phyloP scores from a whole-genome alignment of 139 green algal species.

The Limnomonas spitsbergensis region DNA sequence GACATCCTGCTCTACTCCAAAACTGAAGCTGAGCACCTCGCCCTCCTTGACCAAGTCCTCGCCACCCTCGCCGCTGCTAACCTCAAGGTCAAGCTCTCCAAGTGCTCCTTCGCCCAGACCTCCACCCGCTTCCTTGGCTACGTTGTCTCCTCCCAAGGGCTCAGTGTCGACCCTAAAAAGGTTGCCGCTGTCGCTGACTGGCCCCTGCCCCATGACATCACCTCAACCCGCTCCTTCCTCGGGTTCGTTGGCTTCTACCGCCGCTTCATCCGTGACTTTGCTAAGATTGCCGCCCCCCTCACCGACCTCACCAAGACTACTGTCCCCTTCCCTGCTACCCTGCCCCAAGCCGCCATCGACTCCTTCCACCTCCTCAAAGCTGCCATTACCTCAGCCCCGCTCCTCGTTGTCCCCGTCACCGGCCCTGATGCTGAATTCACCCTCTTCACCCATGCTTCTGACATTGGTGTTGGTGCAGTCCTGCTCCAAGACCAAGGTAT shows the following conservation, averaged over 20 bases:
- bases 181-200: constrained; percentile 39
- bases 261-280: constrained; percentile 4
- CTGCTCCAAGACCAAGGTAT: constrained; percentile 31
- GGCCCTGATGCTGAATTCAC: neutral
- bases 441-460: constrained; percentile 34
- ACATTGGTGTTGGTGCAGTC: constrained; percentile 31
- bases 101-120: too few species aligned
- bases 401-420: neutral
- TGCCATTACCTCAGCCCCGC: neutral
- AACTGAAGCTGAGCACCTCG: constrained; percentile 38
- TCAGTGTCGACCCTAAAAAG: constrained; percentile 12
- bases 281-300: neutral
- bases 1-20: constrained; percentile 46
- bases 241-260: constrained; percentile 13
- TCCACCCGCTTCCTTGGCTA: constrained; percentile 36
- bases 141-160: constrained; percentile 22
- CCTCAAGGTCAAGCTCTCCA: constrained; percentile 50
- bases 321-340: constrained; percentile 8
- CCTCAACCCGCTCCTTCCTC: constrained; percentile 12
- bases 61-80: constrained; percentile 13
- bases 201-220: constrained; percentile 11
- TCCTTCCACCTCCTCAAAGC: neutral
- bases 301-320: constrained; percentile 1
- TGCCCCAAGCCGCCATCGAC: neutral
- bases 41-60: constrained; percentile 44